Evolutionary conservation across 1,139 yeast species (phyloP), one percentile per base, ranked within the genome.

Genomic region (Yamadazyma diospyri): DNA sequence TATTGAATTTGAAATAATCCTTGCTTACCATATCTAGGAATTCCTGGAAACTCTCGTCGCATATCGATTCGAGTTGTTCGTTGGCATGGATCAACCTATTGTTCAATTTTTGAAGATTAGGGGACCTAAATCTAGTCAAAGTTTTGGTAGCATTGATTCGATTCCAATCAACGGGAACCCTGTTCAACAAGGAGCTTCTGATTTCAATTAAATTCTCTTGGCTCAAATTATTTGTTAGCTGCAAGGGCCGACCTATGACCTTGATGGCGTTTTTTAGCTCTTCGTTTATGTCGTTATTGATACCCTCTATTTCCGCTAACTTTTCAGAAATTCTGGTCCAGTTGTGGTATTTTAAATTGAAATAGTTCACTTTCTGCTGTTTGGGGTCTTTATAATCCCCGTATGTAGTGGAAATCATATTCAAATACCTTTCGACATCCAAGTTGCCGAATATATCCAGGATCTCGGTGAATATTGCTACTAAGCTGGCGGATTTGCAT

Each of bases 191-290:
- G 30, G 59, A 76, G 42, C 80, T 78, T 30, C 85, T 60, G 0
- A 89, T 79, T 48, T 88, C 96, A 15, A 92, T 70, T 24, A 88
- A 59, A 47, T 81, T 81, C 1, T 85, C 78, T 24, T 80, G 84
- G 36, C 77, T 78, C 32, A 73, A 69, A 33, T 76, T 76, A 12
- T 80, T 71, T 7, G 69, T 63, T 17, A 71, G 63, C 33, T 83
- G 51, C 30, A 73, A 66, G 0, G 89, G 84, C 23, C 87, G 64
- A 16, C 72, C 73, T 22, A 86, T 55, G 1, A 66, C 32, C 2
- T 42, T 50, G 29, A 75, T 59, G 1, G 84, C 64, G 0, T 48
- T 47, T 2, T 46, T 43, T 11, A 88, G 58, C 42, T 84, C 89
- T 1, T 56, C 57, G 0, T 72, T 58, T 3, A 88, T 56, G 13